Conservation (phyloP, 1,139 yeast species). For the Blastobotrys niveus region DNA sequence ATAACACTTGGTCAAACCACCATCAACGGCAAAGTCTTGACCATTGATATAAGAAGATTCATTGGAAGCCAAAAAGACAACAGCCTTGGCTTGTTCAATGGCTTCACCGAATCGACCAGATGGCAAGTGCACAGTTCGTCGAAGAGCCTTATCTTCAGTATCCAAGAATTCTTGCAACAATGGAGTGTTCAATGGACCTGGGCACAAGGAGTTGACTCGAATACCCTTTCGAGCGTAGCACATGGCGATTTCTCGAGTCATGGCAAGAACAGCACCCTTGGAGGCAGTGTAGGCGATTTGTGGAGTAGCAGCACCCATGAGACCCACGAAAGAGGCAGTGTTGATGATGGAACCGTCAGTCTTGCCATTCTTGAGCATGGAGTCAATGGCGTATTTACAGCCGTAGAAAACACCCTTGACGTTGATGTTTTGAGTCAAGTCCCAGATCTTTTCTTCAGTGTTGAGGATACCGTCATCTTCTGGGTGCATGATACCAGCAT, state of each 20-base stretch:
- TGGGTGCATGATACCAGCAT: constrained; percentile 75
- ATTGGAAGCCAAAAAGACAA: constrained; percentile 69
- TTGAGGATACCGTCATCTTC: constrained; percentile 46
- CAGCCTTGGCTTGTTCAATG: constrained; percentile 78
- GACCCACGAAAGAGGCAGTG: constrained; percentile 59
- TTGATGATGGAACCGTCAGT: constrained; percentile 52
- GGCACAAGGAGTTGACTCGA: constrained; percentile 67
- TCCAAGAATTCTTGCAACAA: constrained; percentile 51
- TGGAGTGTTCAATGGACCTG: constrained; percentile 51
- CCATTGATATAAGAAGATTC: constrained; percentile 83
- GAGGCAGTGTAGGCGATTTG: constrained; percentile 40
- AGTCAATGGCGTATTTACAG: constrained; percentile 48
- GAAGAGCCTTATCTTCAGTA: constrained; percentile 35
- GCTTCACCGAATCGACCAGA: constrained; percentile 46
- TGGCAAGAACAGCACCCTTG: constrained; percentile 39
- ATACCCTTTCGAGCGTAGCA: constrained; percentile 59
- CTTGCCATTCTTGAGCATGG: constrained; percentile 43
- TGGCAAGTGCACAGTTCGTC: constrained; percentile 53
- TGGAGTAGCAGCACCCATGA: constrained; percentile 40
- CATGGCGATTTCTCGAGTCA: constrained; percentile 62
- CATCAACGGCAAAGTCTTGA: constrained; percentile 76
- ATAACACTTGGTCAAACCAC: constrained; percentile 47
- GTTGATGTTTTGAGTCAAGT: constrained; percentile 46
- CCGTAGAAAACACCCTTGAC: constrained; percentile 57
- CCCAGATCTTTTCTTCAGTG: constrained; percentile 44